Base-by-base conservation (phyloP, 768 basidiomycete genomes). In the Gautieria morchelliformis region DNA sequence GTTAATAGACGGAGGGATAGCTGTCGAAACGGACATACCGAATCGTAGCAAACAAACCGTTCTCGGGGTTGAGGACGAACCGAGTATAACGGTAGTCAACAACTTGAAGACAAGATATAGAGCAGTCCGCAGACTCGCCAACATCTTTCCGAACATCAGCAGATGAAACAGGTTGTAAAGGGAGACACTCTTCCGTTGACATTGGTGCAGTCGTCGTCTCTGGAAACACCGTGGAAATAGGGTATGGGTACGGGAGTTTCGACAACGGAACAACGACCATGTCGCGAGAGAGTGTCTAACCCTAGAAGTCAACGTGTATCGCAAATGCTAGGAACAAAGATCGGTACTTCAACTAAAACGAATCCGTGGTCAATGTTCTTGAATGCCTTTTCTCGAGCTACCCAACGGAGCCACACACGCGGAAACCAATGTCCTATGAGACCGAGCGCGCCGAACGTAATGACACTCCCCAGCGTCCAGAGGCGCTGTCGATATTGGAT, bases 361-460 rank as follows among this genome's bases (percentile, higher is more conserved):
- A 92, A 86, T 4, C 89, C 90, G 62, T 81, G 71, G 37, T 71
- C 69, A 9, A 83, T 74, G 56, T 89, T 72, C 49, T 82, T 81
- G 64, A 98, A 99, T 20, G 87, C 86, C 53, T 81, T 89, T 69
- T 94, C 90, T 46, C 73, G 77, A 1, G 91, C 82, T 20, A 89
- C 87, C 80, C 87, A 94, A 30, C 81, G 81, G 52, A 98, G 79
- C 96, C 96, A 97, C 27, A 93, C 62, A 5, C 78, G 80, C 56
- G 96, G 96, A 62, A 96, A 84, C 96, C 96, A 99, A 64, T 93
- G 84, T 4, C 93, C 94, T 9, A 94, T 69, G 17, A 99, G 76
- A 11, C 79, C 85, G 20, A 97, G 72, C 5, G 81, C 68, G 5
- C 96, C 95, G 11, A 85, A 71, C 1, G 83, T 81, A 8, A 87